These are phyloP conservation scores for Cercophora sp. DNA, from an alignment of 495 filamentous ascomycete species.

Conservation along the genomic window DNA sequence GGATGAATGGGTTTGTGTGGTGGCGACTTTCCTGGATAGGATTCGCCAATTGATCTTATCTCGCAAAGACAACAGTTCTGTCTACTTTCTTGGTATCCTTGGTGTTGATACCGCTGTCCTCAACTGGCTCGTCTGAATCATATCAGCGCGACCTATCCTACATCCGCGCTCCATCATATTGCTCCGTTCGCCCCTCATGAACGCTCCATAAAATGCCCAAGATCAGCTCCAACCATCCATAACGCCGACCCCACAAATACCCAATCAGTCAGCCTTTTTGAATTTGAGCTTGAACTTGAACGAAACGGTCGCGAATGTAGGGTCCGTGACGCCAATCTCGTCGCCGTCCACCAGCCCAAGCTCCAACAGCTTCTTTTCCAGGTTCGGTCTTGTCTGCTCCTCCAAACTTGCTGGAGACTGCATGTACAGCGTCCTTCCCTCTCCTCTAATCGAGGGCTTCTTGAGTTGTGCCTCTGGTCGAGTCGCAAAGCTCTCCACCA, in stretches of 20 bases:
- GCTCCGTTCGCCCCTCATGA: not conserved
- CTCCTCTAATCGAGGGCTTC: constrained; percentile 82
- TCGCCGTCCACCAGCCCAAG: constrained; percentile 48
- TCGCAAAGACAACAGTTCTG: not conserved
- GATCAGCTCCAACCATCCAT: not conserved
- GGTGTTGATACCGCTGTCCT: no score
- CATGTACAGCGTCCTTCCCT: constrained; percentile 83
- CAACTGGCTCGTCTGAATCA: not conserved
- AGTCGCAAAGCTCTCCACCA: constrained; percentile 79
- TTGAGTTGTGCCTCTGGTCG: constrained; percentile 82
- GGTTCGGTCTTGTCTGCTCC: constrained; percentile 74
- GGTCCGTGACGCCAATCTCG: constrained; percentile 74
- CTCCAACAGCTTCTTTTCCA: constrained; percentile 61
- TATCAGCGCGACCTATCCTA: not conserved
- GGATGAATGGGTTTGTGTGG: constrained; percentile 11
- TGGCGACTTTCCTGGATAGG: no score
- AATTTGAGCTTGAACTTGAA: constrained; percentile 67
- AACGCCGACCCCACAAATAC: not conserved
- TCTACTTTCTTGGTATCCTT: not conserved
- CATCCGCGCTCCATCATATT: not conserved
- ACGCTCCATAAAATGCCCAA: constrained; percentile 3
- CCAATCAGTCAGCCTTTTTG: not conserved
- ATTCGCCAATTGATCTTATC: not conserved
- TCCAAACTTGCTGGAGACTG: constrained; percentile 76
- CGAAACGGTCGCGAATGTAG: constrained; percentile 64